These are phyloP conservation scores for Thoreauomyces humboldtii DNA, from an alignment of 192 early-diverging fungal genomes.

Conservation along the genomic window DNA sequence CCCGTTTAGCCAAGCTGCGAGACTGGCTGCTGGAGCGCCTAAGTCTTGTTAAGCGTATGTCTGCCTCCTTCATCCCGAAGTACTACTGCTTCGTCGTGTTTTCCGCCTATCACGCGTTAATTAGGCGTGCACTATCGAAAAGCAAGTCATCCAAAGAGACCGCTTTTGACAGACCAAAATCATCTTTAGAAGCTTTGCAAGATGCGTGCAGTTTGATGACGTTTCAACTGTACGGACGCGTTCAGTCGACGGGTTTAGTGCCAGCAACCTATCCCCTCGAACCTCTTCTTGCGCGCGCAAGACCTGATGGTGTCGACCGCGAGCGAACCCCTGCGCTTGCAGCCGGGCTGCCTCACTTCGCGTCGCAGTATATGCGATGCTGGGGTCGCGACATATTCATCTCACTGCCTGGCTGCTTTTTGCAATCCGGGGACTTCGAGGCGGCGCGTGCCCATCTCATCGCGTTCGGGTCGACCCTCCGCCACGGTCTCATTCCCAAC, in stretches of 20 bases:
- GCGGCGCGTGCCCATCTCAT: conserved; percentile 84
- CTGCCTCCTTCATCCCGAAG: conserved; percentile 85
- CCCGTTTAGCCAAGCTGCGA: conserved; percentile 41
- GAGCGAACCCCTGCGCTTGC: conserved; percentile 63
- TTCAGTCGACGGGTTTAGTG: conserved; percentile 79
- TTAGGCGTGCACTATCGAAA: conserved; percentile 57
- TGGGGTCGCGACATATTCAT: conserved; percentile 99
- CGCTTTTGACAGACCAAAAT: conserved; percentile 41
- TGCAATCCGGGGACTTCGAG: conserved; percentile 79
- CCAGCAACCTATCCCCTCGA: conserved; percentile 46
- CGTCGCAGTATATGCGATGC: conserved; percentile 85
- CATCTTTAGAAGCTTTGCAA: conserved; percentile 62
- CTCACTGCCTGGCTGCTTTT: conserved; percentile 75
- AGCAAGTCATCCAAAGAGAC: conserved; percentile 39
- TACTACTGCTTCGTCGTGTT: conserved; percentile 87
- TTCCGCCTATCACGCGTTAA: conserved; percentile 72
- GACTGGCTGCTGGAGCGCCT: conserved; percentile 81
- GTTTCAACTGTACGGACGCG: conserved; percentile 79
- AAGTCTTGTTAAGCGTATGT: conserved; percentile 64
- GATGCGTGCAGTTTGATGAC: conserved; percentile 74
- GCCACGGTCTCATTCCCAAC: conserved; percentile 96
- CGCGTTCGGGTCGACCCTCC: conserved; percentile 86
- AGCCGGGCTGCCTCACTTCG: conserved; percentile 94
- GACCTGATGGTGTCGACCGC: neutral
- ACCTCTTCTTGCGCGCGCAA: neutral